Conservation (phyloP, 1,284 basidiomycete genomes). For the Naganishia liquefaciens region DNA sequence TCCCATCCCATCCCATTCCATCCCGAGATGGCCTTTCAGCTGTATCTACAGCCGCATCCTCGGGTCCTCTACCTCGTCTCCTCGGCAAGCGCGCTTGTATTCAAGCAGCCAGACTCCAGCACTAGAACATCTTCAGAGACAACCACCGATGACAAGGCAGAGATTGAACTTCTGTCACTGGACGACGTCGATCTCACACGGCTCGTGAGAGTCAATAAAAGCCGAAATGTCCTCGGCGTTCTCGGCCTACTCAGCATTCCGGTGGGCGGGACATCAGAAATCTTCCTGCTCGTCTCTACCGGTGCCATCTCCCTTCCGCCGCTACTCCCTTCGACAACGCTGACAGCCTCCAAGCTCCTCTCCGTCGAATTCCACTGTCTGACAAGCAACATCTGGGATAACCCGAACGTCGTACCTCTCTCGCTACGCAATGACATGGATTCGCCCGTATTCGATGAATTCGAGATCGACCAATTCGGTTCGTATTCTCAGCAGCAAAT, state of each 20-base stretch:
- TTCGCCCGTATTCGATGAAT: constrained; percentile 9
- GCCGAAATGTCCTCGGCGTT: constrained; percentile 72
- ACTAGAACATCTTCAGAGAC: no score
- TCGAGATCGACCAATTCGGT: constrained; percentile 20
- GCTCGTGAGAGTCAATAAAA: constrained; percentile 63
- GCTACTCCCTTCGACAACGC: constrained; percentile 42
- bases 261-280: constrained; percentile 50
- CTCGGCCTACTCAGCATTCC: constrained; percentile 62
- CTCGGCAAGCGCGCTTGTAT: constrained; percentile 48
- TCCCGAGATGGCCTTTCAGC: constrained; percentile 35
- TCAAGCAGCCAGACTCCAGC: constrained; percentile 47
- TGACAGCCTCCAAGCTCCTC: constrained; percentile 53
- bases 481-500: constrained; percentile 66
- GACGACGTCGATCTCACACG: constrained; percentile 68
- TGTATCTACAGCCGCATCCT: constrained; percentile 51
- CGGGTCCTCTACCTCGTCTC: constrained; percentile 51
- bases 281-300: constrained; percentile 51
- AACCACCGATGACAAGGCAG: constrained; percentile 47
- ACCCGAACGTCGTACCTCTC: constrained; percentile 37
- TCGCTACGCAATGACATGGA: background rate
- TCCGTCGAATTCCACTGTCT: constrained; percentile 57
- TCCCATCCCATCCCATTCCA: background rate
- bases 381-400: constrained; percentile 49
- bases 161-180: constrained; percentile 78
- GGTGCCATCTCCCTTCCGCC: constrained; percentile 43